Percentiles rank a stretch among this genome's conserved stretches.
phyloP scores from a whole-genome alignment of 129 eudicot genomes.

The Artemisia argyi region DNA sequence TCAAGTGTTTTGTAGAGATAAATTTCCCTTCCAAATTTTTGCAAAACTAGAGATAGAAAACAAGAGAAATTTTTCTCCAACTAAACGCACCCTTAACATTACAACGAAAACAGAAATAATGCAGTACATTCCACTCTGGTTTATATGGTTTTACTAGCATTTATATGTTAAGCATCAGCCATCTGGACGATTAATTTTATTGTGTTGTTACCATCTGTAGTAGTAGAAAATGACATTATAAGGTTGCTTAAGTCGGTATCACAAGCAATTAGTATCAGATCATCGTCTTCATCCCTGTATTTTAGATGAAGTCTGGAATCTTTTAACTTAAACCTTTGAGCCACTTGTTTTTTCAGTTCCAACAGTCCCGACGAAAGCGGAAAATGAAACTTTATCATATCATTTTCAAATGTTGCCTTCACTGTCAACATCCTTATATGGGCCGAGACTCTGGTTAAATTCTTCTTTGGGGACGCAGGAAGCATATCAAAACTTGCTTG shows the following conservation, averaged over 20 bases:
- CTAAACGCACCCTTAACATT: too few species aligned
- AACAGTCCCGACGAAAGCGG: conserved; percentile 20
- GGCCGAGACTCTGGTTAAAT: not conserved
- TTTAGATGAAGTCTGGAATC: conserved; percentile 19
- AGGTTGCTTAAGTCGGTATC: conserved; percentile 12
- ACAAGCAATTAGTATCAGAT: conserved; percentile 20
- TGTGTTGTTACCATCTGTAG: not conserved
- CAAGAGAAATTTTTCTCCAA: too few species aligned
- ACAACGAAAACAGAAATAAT: not conserved
- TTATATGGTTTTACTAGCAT: not conserved
- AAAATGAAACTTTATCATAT: conserved; percentile 26
- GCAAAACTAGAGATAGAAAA: too few species aligned
- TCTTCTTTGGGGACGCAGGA: conserved; percentile 4
- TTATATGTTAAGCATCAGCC: not conserved
- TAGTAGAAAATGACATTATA: conserved; percentile 1
- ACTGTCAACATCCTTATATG: not conserved
- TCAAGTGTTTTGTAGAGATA: too few species aligned
- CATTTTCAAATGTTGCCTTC: conserved; percentile 29
- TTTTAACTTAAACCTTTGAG: conserved; percentile 28
- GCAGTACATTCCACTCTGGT: not conserved
- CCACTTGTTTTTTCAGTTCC: conserved; percentile 31
- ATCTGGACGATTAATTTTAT: conserved; percentile 14
- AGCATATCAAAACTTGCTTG: not conserved
- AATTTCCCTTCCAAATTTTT: too few species aligned
- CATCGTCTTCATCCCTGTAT: conserved; percentile 32